Percentiles rank a stretch among this genome's conserved stretches.
Conservation (phyloP, 2,329 filamentous ascomycete species). For the Elsinoe fawcettii region DNA sequence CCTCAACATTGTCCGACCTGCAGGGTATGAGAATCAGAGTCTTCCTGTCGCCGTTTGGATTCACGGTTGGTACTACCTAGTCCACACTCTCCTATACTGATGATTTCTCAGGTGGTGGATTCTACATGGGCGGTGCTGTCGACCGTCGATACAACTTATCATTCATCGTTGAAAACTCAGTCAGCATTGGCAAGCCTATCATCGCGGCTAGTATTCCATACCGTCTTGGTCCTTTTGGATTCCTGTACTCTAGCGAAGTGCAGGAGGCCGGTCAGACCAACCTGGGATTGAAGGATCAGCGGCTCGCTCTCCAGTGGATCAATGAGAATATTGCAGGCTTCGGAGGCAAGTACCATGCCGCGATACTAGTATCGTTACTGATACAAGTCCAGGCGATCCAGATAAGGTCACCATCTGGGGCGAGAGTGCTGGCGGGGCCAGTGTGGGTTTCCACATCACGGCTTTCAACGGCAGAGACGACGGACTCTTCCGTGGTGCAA, state of each 20-base stretch:
- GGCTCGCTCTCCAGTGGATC: conserved; percentile 41
- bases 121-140: conserved; percentile 42
- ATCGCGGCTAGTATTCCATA: conserved; percentile 56
- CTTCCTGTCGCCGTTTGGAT: conserved; percentile 57
- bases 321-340: conserved; percentile 36
- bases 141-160: conserved; percentile 57
- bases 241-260: conserved; percentile 52
- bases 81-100: not conserved
- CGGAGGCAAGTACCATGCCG: conserved; percentile 21
- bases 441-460: conserved; percentile 40
- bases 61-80: conserved; percentile 31
- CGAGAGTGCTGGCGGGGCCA: conserved; percentile 37
- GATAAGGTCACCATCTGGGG: conserved; percentile 40
- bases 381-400: conserved; percentile 25
- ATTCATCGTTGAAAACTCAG: conserved; percentile 46
- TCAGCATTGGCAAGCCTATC: conserved; percentile 41
- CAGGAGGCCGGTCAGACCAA: conserved; percentile 48
- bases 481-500: conserved; percentile 39
- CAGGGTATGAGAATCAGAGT: conserved; percentile 35
- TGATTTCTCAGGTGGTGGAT: conserved; percentile 37
- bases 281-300: conserved; percentile 37
- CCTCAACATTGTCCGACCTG: conserved; percentile 52
- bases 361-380: not conserved
- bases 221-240: conserved; percentile 60
- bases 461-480: conserved; percentile 43